Evolutionary conservation across 2,329 filamentous ascomycete genomes (phyloP).

Genomic region (Neonectria sp.): DNA sequence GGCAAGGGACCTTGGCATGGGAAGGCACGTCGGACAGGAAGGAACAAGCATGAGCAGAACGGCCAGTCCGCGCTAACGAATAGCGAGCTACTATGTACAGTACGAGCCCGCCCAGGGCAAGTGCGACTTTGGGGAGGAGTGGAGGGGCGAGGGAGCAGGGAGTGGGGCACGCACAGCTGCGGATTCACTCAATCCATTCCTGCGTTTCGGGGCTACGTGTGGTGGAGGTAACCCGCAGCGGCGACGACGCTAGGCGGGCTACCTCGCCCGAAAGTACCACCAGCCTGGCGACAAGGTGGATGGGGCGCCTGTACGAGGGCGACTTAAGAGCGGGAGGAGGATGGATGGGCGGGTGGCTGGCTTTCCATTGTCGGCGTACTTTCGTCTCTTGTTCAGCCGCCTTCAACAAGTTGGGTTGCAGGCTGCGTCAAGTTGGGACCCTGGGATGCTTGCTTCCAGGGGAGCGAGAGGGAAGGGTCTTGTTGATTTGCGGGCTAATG

Average conservation of each 20-base stretch:
- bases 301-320: not conserved
- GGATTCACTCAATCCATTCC: conserved; percentile 31
- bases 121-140: conserved; percentile 8
- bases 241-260: conserved; percentile 29
- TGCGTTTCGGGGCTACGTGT: conserved; percentile 37
- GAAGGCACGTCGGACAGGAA: conserved; percentile 12
- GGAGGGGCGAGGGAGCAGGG: conserved; percentile 35
- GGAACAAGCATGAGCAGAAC: conserved; percentile 7
- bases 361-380: not conserved
- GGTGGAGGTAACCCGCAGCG: conserved; percentile 33
- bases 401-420: not conserved
- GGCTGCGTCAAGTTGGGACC: not conserved
- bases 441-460: not conserved
- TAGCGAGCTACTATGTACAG: not conserved
- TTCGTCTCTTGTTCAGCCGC: not conserved
- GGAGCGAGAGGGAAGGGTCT: not conserved
- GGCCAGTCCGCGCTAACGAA: conserved; percentile 38
- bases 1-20: conserved; percentile 21
- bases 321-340: not conserved
- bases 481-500: not conserved
- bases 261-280: conserved; percentile 40
- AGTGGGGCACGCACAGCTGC: conserved; percentile 36
- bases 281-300: conserved; percentile 1
- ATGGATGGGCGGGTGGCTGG: no score
- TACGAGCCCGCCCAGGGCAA: not conserved